Evolutionary conservation across 768 basidiomycete genomes (phyloP).

Genomic region (Leccinum truebloodii): DNA sequence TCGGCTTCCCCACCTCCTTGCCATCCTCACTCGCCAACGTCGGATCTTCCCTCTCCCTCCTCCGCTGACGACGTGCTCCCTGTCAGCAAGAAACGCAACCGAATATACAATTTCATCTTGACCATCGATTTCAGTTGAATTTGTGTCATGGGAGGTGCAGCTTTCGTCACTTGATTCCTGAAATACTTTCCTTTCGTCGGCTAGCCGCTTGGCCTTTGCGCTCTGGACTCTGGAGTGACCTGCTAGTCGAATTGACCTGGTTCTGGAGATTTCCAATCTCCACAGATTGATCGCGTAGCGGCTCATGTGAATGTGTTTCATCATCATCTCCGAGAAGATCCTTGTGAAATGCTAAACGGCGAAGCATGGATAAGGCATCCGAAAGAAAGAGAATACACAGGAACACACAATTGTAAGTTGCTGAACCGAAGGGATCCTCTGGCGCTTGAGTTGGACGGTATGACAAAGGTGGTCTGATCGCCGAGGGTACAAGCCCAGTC

Average conservation of each 20-base stretch:
- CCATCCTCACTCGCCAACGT: not conserved
- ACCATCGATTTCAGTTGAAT: not conserved
- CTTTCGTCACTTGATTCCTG: not conserved
- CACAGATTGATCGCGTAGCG: constrained; percentile 70
- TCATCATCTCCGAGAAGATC: constrained; percentile 79
- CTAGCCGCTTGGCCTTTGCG: constrained; percentile 59
- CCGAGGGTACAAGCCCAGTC: constrained; percentile 34
- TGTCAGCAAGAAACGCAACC: not conserved
- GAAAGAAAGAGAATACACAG: not conserved
- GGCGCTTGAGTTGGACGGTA: constrained; percentile 19
- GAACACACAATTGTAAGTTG: constrained; percentile 22
- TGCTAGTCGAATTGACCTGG: constrained; percentile 78
- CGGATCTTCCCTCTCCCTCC: not conserved
- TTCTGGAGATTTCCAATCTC: constrained; percentile 89
- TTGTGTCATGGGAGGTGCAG: too few species aligned
- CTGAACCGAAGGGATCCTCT: constrained; percentile 54
- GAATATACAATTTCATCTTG: not conserved
- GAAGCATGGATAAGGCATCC: constrained; percentile 9
- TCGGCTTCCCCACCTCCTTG: not conserved
- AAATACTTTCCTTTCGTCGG: not conserved
- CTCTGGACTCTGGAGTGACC: constrained; percentile 52
- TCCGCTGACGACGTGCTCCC: not conserved
- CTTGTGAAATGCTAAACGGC: constrained; percentile 27
- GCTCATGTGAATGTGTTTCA: constrained; percentile 44
- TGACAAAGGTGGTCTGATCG: constrained; percentile 31